phyloP scores from a whole-genome alignment of 164 flowering plant genomes.

The Kingdonia uniflora region DNA sequence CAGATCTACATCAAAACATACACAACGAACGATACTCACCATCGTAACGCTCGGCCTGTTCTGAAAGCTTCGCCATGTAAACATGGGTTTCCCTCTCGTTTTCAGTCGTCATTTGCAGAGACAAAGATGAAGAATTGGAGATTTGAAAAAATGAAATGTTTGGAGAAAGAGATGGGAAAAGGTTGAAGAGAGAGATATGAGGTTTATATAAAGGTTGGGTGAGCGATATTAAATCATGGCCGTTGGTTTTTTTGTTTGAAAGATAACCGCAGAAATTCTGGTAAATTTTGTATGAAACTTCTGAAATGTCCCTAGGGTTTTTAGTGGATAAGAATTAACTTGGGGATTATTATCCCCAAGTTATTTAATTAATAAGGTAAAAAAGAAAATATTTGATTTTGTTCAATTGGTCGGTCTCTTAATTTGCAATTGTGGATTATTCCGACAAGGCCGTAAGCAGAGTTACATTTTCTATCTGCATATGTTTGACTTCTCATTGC shows the following conservation, averaged over 20 bases:
- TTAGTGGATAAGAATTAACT: too few species aligned
- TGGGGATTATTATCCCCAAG: too few species aligned
- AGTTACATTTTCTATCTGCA: too few species aligned
- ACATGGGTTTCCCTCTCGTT: conserved; percentile 12
- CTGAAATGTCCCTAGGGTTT: too few species aligned
- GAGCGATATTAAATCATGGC: conserved; percentile 2
- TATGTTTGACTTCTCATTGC: too few species aligned
- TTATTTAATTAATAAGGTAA: too few species aligned
- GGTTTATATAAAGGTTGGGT: neutral
- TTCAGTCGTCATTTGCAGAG: conserved; percentile 5
- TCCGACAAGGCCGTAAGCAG: too few species aligned
- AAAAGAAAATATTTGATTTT: too few species aligned
- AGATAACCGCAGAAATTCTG: neutral
- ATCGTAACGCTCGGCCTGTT: conserved; percentile 12
- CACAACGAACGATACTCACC: conserved; percentile 7
- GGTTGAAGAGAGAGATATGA: neutral
- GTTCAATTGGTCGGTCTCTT: too few species aligned
- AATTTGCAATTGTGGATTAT: too few species aligned
- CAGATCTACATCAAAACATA: neutral
- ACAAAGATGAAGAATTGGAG: neutral
- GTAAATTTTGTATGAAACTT: too few species aligned
- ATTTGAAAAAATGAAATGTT: neutral
- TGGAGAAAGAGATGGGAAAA: neutral
- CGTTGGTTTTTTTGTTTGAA: neutral
- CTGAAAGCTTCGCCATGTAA: conserved; percentile 11